Evolutionary conservation across 2,329 filamentous ascomycete genomes (phyloP).

Genomic region (Trichoderma sp.): DNA sequence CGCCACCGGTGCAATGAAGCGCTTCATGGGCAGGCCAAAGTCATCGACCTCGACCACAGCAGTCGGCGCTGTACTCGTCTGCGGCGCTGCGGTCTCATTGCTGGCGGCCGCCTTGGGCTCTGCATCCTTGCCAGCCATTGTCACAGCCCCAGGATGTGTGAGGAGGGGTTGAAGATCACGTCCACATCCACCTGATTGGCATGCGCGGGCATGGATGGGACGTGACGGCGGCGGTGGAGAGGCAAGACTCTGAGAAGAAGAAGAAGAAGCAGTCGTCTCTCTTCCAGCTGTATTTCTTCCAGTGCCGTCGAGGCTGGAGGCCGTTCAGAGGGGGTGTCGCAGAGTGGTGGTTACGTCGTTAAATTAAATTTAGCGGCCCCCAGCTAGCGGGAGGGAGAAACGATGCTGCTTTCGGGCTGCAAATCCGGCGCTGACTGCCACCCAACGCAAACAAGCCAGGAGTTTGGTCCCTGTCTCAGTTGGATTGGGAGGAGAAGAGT

Average conservation of each 20-base stretch:
- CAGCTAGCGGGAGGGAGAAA: conserved; percentile 4
- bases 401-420: conserved; percentile 13
- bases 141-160: conserved; percentile 14
- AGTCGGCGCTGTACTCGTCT: conserved; percentile 30
- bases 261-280: not conserved
- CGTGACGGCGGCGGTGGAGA: conserved; percentile 22
- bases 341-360: conserved; percentile 18
- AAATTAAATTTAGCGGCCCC: conserved; percentile 18
- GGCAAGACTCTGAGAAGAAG: not conserved
- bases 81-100: conserved; percentile 9
- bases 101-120: conserved; percentile 27
- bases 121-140: conserved; percentile 26
- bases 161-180: conserved; percentile 22
- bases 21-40: conserved; percentile 65
- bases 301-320: conserved; percentile 3
- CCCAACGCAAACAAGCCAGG: not conserved
- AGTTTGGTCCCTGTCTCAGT: not conserved
- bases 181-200: conserved; percentile 28
- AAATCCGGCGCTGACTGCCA: conserved; percentile 19
- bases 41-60: conserved; percentile 57
- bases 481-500: not conserved
- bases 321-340: conserved; percentile 14
- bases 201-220: conserved; percentile 23
- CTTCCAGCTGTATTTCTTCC: not conserved
- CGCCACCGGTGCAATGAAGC: conserved; percentile 37